These are phyloP conservation scores for Phytopythium montanum DNA, from an alignment of 352 stramenopile species.

Conservation along the genomic window DNA sequence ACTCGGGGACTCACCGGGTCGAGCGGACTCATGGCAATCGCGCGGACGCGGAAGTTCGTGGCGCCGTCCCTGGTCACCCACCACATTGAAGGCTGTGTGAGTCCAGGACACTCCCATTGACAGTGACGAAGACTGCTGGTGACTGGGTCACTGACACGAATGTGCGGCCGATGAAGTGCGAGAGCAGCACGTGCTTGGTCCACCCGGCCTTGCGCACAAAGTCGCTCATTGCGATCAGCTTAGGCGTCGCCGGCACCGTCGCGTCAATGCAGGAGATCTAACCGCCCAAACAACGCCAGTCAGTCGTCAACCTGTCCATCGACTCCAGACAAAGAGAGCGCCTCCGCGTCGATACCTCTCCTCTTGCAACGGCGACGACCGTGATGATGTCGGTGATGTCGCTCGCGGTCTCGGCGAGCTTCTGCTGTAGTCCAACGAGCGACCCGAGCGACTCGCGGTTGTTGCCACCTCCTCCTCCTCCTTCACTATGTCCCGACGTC, in stretches of 20 bases:
- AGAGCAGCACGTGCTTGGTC: conserved; percentile 64
- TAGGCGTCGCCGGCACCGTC: conserved; percentile 31
- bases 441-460: conserved; percentile 29
- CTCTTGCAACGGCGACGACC: conserved; percentile 64
- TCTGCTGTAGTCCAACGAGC: conserved; percentile 35
- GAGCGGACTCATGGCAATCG: conserved; percentile 36
- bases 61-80: conserved; percentile 36
- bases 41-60: conserved; percentile 39
- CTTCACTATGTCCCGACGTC: conserved; percentile 1
- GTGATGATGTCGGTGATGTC: conserved; percentile 73
- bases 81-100: background rate
- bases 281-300: background rate
- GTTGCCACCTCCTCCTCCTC: conserved; percentile 12
- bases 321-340: background rate
- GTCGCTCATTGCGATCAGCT: conserved; percentile 65
- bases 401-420: conserved; percentile 32
- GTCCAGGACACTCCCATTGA: background rate
- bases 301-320: background rate
- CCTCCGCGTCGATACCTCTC: conserved; percentile 32
- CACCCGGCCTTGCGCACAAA: conserved; percentile 72
- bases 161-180: conserved; percentile 65
- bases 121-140: background rate
- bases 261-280: conserved; percentile 73
- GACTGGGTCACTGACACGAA: conserved; percentile 54
- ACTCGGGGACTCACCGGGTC: conserved; percentile 33